Evolutionary conservation across 2,329 filamentous ascomycete species (phyloP), one percentile per base, ranked within the genome.

Genomic region (Chrysoporthe deuterocubensis): DNA sequence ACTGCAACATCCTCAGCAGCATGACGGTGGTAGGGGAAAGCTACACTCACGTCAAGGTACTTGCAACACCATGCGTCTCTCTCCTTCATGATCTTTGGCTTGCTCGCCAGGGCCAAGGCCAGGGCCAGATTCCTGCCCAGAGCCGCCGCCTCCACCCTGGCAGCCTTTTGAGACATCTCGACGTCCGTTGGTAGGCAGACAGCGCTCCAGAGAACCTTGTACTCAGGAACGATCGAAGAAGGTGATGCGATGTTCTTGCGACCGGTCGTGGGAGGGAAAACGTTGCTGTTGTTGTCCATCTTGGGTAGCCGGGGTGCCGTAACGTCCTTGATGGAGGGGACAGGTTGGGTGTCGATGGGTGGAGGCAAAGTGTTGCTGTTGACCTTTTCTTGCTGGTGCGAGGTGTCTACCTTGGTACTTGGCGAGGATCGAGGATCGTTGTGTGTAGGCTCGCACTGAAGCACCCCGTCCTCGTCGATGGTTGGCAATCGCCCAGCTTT

Each of bases 11-110:
- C 8, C n/a, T n/a, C 18, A 1, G 50, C 13, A 21, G 4, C n/a
- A 4, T 16, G 26, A 50, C 16, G 32, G 44, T 21, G 9, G n/a
- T 3, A 50, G 18, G 26, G 32, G 3, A 26, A 40, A 14, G 14
- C 2, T 8, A 21, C 13, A 26, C 63, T 52, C 13, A 65, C 63
- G 26, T 65, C 43, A 8, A 50, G 26, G 42, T 48, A 65, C 32
- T 26, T 32, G 42, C 42, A n/a, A 43, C 42, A 59, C 63, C 63
- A 65, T 4, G 34, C 34, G 16, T 65, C 18, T 54, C 43, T 37
- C 63, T 65, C 63, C 7, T 52, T 58, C 11, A 48, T 46, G 43
- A 65, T 57, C 54, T 52, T 46, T 18, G 63, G 63, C n/a, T 40
- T 43, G 57, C 7, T 37, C 21, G 48, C 11, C 26, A 26, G 26